Percentiles rank a stretch among this genome's conserved stretches.
These are phyloP conservation scores for Salix brachista DNA, from an alignment of 345 rosid species.

Conservation along the genomic window DNA sequence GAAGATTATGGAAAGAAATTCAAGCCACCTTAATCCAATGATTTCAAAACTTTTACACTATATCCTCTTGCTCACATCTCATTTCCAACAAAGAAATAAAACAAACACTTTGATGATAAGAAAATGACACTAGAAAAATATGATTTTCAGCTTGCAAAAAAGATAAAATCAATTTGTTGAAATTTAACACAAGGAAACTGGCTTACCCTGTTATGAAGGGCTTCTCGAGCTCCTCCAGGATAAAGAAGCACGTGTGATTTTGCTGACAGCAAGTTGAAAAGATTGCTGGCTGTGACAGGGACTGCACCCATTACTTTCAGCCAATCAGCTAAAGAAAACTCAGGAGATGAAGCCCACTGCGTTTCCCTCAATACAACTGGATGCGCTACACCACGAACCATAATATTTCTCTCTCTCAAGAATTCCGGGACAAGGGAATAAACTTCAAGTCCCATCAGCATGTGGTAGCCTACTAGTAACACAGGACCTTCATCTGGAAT, in stretches of 20 bases:
- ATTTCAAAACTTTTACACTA: neutral
- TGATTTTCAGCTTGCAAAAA: neutral
- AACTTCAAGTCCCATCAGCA: conserved; percentile 67
- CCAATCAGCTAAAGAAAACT: conserved; percentile 47
- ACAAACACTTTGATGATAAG: neutral
- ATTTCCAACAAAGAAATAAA: neutral
- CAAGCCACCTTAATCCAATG: neutral
- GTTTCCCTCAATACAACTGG: conserved; percentile 38
- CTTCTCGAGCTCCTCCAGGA: conserved; percentile 85
- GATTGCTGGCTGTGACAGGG: conserved; percentile 57
- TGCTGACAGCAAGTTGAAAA: conserved; percentile 58
- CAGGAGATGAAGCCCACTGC: conserved; percentile 7
- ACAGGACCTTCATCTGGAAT: conserved; percentile 84
- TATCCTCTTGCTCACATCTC: neutral
- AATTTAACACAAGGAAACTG: neutral
- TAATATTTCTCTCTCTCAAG: conserved; percentile 54
- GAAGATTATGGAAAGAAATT: neutral
- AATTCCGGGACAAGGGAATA: conserved; percentile 49
- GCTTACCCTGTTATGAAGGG: conserved; percentile 70
- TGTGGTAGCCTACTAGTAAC: conserved; percentile 71
- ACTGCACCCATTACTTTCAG: conserved; percentile 64
- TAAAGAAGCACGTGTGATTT: conserved; percentile 74
- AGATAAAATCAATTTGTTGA: neutral
- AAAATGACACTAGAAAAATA: neutral
- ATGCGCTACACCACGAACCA: conserved; percentile 62